These are phyloP conservation scores for Pseudozyma pruni DNA, from an alignment of 1,284 basidiomycete species.

Conservation along the genomic window DNA sequence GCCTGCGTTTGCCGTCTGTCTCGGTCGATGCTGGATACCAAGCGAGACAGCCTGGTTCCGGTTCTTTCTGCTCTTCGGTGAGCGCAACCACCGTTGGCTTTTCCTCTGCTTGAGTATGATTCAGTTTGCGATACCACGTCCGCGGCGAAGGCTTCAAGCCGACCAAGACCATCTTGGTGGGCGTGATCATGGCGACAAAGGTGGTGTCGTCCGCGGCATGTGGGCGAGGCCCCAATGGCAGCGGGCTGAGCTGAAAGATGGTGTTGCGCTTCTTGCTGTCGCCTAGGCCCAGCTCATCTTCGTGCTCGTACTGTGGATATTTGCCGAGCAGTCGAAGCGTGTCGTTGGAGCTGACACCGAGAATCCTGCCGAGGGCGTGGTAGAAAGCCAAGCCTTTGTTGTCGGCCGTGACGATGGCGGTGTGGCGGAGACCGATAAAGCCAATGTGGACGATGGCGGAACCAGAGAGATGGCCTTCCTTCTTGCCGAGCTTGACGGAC, in stretches of 20 bases:
- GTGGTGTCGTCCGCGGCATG: constrained; percentile 86
- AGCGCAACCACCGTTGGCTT: constrained; percentile 5
- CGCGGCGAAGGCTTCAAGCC: constrained; percentile 89
- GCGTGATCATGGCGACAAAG: constrained; percentile 86
- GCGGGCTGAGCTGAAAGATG: constrained; percentile 80
- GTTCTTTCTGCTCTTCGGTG: background rate
- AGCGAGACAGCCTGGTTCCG: constrained; percentile 44
- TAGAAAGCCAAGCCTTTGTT: constrained; percentile 92
- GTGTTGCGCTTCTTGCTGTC: constrained; percentile 67
- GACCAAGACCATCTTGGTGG: constrained; percentile 89
- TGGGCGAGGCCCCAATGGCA: constrained; percentile 81
- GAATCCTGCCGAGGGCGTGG: constrained; percentile 90
- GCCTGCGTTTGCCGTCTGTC: constrained; percentile 30
- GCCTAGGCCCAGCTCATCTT: constrained; percentile 30
- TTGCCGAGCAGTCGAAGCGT: constrained; percentile 91
- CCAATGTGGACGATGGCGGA: constrained; percentile 85
- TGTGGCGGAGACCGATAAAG: constrained; percentile 93
- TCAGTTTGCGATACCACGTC: constrained; percentile 77
- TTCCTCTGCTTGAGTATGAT: constrained; percentile 7
- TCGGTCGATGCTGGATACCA: constrained; percentile 60
- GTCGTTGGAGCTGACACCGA: constrained; percentile 95
- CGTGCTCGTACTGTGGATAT: constrained; percentile 71
- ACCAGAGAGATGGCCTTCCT: constrained; percentile 91
- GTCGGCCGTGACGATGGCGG: constrained; percentile 90
- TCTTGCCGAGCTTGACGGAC: constrained; percentile 80